Base-by-base conservation (phyloP, 78 protist genomes). In the Dictyostelium capitatum region DNA sequence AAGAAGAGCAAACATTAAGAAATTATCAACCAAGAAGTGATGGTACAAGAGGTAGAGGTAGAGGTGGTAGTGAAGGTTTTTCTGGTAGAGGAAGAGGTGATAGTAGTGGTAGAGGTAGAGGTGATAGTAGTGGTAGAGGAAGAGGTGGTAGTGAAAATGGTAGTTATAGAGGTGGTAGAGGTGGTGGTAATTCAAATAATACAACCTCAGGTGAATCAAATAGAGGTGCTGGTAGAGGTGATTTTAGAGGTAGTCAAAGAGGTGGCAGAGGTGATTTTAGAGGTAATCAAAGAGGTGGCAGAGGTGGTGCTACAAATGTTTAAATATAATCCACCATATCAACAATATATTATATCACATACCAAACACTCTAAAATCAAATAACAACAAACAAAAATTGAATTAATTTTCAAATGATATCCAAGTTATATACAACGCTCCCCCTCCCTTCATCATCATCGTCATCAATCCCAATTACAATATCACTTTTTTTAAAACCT, bases 1-100 rank as follows among this genome's bases (percentile, higher is more conserved):
- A 87, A 64, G 92, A 87, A 77, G 92, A 87, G 64, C 92, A 91
- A 32, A 59, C 57, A 23, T 62, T 48, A n/a, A 81, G 64, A 59
- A 53, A 78, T 46, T 30, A 69, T 41, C 82, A 74, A 73, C 32
- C 51, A 67, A 54, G 69, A n/a, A 15, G 65, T 19, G 69, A 53
- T 54, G 14, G 89, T 91, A 46, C 12, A 30, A 17, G 30, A 37
- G 69, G 65, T 59, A 43, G 72, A 75, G 80, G 65, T 65, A 37
- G 72, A 67, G 69, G 69, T 30, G 25, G 79, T 30, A 3, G 79
- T 20, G 69, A 53, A 17, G 46, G 89, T 91, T 19, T 9, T 15
- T 3, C 23, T 75, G 69, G 65, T 43, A 43, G 72, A 75, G 80
- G 65, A 78, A 37, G 72, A 67, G 79, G 90, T 59, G 94, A 53